Evolutionary conservation across 805 yeast species (phyloP).

Genomic region (Saccharomycopsis sp.): DNA sequence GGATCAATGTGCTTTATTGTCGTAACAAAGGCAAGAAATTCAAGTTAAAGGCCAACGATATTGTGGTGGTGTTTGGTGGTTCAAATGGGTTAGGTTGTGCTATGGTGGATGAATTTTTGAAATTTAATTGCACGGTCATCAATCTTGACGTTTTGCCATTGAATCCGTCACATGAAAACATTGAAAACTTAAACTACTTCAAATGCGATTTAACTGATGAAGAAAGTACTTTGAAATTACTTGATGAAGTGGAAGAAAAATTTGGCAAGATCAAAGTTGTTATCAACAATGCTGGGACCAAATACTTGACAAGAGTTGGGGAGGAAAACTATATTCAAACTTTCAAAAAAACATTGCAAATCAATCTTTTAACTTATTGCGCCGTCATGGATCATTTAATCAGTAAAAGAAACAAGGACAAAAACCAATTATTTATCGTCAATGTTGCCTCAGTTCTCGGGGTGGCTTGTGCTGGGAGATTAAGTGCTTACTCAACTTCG

Average conservation of each 20-base stretch:
- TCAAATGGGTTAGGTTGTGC: slow-evolving; percentile 33
- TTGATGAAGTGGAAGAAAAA: slow-evolving; percentile 19
- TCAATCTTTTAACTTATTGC: slow-evolving; percentile 2
- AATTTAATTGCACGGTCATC: background rate
- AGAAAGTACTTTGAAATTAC: slow-evolving; percentile 15
- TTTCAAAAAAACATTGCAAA: background rate
- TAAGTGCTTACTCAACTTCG: slow-evolving; percentile 32
- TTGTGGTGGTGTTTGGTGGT: slow-evolving; percentile 32
- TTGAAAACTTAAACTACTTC: slow-evolving; percentile 17
- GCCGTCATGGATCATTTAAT: background rate
- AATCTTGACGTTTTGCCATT: background rate
- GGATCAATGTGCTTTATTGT: too few species aligned
- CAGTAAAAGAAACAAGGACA: background rate
- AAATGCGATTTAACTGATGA: slow-evolving; percentile 27
- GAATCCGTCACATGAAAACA: background rate
- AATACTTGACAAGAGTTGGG: slow-evolving; percentile 14
- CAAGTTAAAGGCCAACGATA: background rate
- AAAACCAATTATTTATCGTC: slow-evolving; percentile 24
- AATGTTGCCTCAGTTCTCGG: slow-evolving; percentile 33
- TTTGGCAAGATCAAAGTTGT: slow-evolving; percentile 17
- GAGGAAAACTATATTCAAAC: slow-evolving; percentile 4
- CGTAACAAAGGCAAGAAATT: too few species aligned
- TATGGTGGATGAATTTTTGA: slow-evolving; percentile 22
- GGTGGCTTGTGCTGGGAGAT: slow-evolving; percentile 30
- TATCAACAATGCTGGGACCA: slow-evolving; percentile 34